A percentile compares a stretch with the other conserved stretches of the same genome.
Evolutionary conservation across 495 filamentous ascomycete species (phyloP).

Genomic region (Lepidopterella palustris): DNA sequence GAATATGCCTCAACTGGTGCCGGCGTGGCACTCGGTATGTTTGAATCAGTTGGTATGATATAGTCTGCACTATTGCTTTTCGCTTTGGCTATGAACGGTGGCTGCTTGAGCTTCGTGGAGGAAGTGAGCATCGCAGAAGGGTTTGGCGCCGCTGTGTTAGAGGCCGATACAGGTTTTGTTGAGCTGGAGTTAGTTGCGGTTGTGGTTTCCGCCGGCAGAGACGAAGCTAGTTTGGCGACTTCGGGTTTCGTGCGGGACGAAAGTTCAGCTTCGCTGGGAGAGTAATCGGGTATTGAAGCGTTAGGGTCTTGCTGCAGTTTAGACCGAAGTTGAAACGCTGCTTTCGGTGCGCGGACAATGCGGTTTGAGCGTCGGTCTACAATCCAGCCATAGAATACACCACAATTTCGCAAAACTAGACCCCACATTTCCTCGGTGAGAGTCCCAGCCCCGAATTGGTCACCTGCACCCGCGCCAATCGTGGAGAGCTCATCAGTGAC

Average conservation of each 20-base stretch:
- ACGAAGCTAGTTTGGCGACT: background rate
- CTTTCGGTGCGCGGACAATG: background rate
- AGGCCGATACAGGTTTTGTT: background rate
- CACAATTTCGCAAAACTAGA: background rate
- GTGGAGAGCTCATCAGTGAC: background rate
- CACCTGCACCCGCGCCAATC: background rate
- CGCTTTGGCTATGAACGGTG: too few relatives aligned
- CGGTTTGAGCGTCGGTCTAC: background rate
- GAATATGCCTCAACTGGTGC: background rate
- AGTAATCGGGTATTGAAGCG: background rate
- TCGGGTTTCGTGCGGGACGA: background rate
- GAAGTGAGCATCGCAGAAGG: background rate
- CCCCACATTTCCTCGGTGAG: background rate
- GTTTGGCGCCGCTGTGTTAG: background rate
- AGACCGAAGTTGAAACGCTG: background rate
- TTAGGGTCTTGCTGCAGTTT: background rate
- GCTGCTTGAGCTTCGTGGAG: background rate
- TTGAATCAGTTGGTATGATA: background rate
- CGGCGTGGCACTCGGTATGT: background rate
- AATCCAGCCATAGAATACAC: background rate
- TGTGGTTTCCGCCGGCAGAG: background rate
- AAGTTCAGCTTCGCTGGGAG: background rate
- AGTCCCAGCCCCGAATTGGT: background rate
- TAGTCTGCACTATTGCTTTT: too few relatives aligned
- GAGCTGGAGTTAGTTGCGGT: background rate